phyloP scores from a whole-genome alignment of 805 yeast genomes.

The Saccharomycopsis sp. region DNA sequence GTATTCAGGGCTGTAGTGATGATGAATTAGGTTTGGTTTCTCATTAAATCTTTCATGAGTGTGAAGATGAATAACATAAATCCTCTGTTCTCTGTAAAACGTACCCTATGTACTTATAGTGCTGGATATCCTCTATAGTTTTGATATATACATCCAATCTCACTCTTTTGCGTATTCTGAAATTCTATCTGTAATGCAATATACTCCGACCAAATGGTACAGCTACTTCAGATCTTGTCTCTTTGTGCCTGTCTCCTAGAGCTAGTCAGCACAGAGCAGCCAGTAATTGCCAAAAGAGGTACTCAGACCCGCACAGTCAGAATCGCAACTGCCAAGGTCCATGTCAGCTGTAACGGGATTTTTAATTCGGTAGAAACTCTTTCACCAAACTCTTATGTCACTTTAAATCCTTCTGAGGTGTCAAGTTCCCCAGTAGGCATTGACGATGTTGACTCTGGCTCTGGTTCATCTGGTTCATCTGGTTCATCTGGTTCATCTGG shows the following conservation, averaged over 20 bases:
- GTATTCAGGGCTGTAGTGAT: too few relatives aligned
- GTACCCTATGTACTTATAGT: not conserved
- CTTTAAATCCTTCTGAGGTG: not conserved
- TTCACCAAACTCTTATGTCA: not conserved
- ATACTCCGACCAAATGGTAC: not conserved
- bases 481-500: too few relatives aligned
- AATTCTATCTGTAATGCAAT: not conserved
- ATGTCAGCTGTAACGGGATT: not conserved
- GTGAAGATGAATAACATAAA: not conserved
- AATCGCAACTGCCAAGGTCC: not conserved
- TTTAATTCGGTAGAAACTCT: not conserved
- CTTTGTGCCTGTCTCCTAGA: not conserved
- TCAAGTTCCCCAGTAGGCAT: constrained; percentile 26
- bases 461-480: constrained; percentile 3
- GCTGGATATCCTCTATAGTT: not conserved
- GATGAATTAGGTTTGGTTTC: not conserved
- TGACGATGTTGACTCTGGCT: not conserved
- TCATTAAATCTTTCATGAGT: too few relatives aligned
- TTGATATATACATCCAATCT: not conserved
- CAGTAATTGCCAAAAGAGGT: not conserved
- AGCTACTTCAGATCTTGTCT: not conserved
- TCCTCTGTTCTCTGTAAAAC: not conserved
- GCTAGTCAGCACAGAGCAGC: not conserved
- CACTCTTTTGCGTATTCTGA: not conserved
- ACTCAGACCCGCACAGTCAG: not conserved